A percentile compares a stretch with the other conserved stretches of the same genome.
These are phyloP conservation scores for Pythium dissotocum DNA, from an alignment of 352 stramenopile species.

Conservation along the genomic window DNA sequence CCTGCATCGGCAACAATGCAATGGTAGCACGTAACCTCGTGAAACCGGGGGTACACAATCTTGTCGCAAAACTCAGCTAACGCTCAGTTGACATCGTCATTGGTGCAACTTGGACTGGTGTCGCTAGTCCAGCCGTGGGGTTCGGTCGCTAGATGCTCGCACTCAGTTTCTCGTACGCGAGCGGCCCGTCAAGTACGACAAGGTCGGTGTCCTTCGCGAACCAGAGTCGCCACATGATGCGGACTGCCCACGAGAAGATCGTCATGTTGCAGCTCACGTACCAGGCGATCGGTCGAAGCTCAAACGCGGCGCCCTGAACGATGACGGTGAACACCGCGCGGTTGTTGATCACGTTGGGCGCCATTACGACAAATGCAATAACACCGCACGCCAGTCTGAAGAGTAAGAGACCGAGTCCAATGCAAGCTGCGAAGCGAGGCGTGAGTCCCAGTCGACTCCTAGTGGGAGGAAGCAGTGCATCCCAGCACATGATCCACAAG, in stretches of 20 bases:
- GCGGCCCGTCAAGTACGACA: constrained; percentile 8
- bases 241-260: constrained; percentile 7
- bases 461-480: constrained; percentile 1
- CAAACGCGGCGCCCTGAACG: neutral
- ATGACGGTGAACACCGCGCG: neutral
- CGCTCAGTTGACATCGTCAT: neutral
- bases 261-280: constrained; percentile 9
- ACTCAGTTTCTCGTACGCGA: neutral
- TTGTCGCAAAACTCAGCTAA: too few species aligned
- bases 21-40: too few species aligned
- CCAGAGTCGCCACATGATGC: constrained; percentile 13
- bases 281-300: constrained; percentile 9
- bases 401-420: neutral
- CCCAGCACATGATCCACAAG: constrained; percentile 5
- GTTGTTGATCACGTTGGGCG: neutral
- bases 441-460: neutral
- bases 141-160: neutral
- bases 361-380: neutral
- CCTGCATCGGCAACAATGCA: too few species aligned
- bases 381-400: neutral
- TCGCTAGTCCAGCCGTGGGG: neutral
- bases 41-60: too few species aligned
- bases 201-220: neutral
- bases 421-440: neutral
- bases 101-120: neutral